Base-by-base conservation (phyloP, 257 asterid species). In the Ballota nigra region DNA sequence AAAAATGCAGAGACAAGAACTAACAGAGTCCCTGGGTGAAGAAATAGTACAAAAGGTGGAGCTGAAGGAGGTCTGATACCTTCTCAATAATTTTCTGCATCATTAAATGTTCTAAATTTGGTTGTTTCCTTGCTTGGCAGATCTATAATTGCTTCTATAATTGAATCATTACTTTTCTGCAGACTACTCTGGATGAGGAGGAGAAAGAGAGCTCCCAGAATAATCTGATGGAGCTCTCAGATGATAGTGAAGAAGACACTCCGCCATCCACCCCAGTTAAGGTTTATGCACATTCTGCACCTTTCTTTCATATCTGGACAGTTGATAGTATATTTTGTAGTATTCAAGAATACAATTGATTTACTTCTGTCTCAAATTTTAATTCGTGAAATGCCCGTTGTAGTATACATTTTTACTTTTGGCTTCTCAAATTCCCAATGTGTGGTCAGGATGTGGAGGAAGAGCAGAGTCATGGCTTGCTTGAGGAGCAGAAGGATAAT, bases 41-140 rank as follows among this genome's bases (percentile, higher is more conserved):
- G 95, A 89, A 75, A 65, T 94, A 75, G 83, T 81, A 66, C 81
- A 83, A 73, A 87, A 79, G 49, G 43, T 83, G 76, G 80, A 78
- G 68, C 84, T 52, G 49, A 77, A 51, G 63, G 79, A 86, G 95
- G 97, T 89, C 75, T 67, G 77, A 73, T 72, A 63, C 18, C 24
- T 40, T 67, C 59, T 49, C 49, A 80, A 16, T 55, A 69, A n/a
- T 58, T 62, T 28, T 66, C 41, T 60, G 49, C 56, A 5, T 22
- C 52, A 19, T 22, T 73, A 28, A 71, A 57, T 22, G 41, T 68
- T 70, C 61, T 45, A 12, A 36, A 40, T 24, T 67, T 62, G 72
- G 55, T 40, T 12, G 28, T 61, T 57, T 49, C 22, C 33, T 12
- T 36, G 31, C 55, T 23, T 38, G 45, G 43, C 28, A 16, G 47